Evolutionary conservation across 352 stramenopile species (phyloP), one percentile per base, ranked within the genome.

Genomic region (Thalassiosira exigua): DNA sequence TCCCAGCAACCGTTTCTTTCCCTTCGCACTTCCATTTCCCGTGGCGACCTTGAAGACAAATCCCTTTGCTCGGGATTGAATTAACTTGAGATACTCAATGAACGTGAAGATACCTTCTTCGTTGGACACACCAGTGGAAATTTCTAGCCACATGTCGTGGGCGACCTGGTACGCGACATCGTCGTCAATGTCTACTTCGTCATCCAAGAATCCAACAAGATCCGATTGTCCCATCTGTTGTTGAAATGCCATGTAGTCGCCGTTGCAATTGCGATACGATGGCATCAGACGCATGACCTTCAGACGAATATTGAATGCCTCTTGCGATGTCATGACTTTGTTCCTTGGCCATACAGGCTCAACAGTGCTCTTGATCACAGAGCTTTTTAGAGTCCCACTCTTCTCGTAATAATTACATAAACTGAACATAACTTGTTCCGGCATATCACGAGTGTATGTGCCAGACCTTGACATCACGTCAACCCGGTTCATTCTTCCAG

Each of bases 131-230:
- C 11, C 39, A 12, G 17, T 30, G 19, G 53, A 39, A 2, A 67
- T 36, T 33, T 67, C 58, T 19, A 67, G 27, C 58, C 58, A 67
- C 58, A 67, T n/a, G 4, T 67, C 58, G 11, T 22, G 50, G 3
- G 58, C 58, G 32, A 67, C 27, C n/a, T 67, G 9, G 9, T 53
- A n/a, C 14, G 30, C 58, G 5, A 29, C 22, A 19, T 67, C 58
- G 19, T 67, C 58, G n/a, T 22, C 33, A 2, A 67, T 26, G 17
- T 67, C 58, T 53, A 29, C 5, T 39, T 52, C 58, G 46, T 67
- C 36, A 50, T 67, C 58, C 14, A 67, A n/a, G 3, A 30, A 30
- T 44, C 33, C 21, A 1, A 67, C 11, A 17, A 67, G 17, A 4
- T 17, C 33, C 11, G 4, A 29, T 21, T 67, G 32, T 33, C 53